Base-by-base conservation (phyloP, 2,329 filamentous ascomycete species). In the Clarireedia sp. region DNA sequence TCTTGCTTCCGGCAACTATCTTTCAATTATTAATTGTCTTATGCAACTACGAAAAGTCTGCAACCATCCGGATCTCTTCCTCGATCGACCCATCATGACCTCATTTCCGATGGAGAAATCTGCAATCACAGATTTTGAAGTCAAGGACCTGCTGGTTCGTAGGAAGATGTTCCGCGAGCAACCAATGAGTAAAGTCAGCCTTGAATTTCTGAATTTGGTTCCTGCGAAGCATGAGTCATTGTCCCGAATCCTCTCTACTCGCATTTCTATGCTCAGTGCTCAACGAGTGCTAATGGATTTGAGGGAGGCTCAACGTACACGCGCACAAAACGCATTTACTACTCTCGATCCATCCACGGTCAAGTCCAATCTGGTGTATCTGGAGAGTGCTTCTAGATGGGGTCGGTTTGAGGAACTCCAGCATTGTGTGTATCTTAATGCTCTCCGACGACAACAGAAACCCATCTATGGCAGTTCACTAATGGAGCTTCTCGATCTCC, bases 1-100 rank as follows among this genome's bases (percentile, higher is more conserved):
- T 0, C 76, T 99, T 17, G 82, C 89, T 2, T 95, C 89, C 1
- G 94, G 94, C 26, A 99, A 97, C 66, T 96, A 96, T 69, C 82
- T 99, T 60, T 96, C 90, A 17, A 96, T 99, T 69, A 97, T 97
- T 72, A 96, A 96, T 69, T 97, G 95, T 70, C 75, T 99, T 51
- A 96, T 99, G 90, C 94, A 96, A 68, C 77, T 99, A 52, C 85
- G 94, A 48, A 96, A 97, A 70, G 95, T 99, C 51, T 99, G 94
- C 78, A 99, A 99, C 64, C 94, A 99, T 67, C 95, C 94, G 0
- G 94, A 99, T 71, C 78, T 99, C 8, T 99, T 99, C 66, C 88
- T 97, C 63, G 95, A 95, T 57, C 83, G 94, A 16, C 91, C 90
- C 1, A 97, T 99, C 65, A 94, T 95, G 72, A 99, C 92, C 0